These are phyloP conservation scores for Penicillium lagena DNA, from an alignment of 495 filamentous ascomycete genomes.

Conservation along the genomic window DNA sequence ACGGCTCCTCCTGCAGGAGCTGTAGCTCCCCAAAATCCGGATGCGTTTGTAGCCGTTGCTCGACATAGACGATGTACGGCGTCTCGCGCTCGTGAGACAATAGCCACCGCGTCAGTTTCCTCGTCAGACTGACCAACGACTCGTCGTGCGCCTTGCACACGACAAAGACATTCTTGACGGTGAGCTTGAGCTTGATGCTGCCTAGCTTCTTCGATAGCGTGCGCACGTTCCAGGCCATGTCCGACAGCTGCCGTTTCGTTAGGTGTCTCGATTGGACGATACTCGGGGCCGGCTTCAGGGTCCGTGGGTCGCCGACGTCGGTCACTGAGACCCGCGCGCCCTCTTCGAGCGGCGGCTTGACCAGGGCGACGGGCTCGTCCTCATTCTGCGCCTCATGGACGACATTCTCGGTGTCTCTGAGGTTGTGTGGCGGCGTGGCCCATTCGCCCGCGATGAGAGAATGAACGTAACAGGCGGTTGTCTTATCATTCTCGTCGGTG, in stretches of 20 bases:
- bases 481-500: slow-evolving; percentile 32
- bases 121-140: slow-evolving; percentile 69
- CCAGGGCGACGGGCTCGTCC: slow-evolving; percentile 12
- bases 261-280: slow-evolving; percentile 58
- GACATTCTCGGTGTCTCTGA: slow-evolving; percentile 25
- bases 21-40: slow-evolving; percentile 62
- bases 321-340: too few species aligned
- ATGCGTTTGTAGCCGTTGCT: slow-evolving; percentile 64
- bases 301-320: slow-evolving; percentile 8
- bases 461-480: slow-evolving; percentile 78
- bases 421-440: slow-evolving; percentile 13
- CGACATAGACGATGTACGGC: slow-evolving; percentile 70
- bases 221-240: slow-evolving; percentile 93
- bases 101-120: slow-evolving; percentile 78
- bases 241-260: slow-evolving; percentile 86
- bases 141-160: slow-evolving; percentile 86
- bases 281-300: slow-evolving; percentile 16
- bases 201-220: slow-evolving; percentile 83
- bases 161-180: slow-evolving; percentile 76
- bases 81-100: slow-evolving; percentile 65
- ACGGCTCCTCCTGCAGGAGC: slow-evolving; percentile 51
- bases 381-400: slow-evolving; percentile 10
- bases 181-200: slow-evolving; percentile 70
- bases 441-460: slow-evolving; percentile 60
- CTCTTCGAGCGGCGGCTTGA: neutral